Percentiles rank a stretch among this genome's conserved stretches.
phyloP scores from a whole-genome alignment of 495 filamentous ascomycete species.

The Lichenothelia convexa region DNA sequence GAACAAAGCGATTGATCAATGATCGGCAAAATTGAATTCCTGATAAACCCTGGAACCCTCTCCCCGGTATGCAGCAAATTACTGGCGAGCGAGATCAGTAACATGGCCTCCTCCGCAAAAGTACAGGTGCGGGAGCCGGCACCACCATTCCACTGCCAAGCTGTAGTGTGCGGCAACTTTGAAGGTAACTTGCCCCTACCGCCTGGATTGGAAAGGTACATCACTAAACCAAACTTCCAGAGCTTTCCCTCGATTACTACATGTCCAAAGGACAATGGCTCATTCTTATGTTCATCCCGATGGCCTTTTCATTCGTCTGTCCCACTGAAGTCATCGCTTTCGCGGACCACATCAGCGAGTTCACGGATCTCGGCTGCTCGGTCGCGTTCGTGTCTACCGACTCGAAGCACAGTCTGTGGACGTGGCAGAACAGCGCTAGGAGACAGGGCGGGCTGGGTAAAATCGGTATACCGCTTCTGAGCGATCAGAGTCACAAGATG shows the following conservation, averaged over 20 bases:
- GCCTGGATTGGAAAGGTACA: background rate
- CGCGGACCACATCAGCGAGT: constrained; percentile 9
- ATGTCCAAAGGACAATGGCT: constrained; percentile 5
- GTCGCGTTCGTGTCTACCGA: constrained; percentile 20
- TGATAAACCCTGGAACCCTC: background rate
- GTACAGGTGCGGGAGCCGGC: background rate
- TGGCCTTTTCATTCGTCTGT: constrained; percentile 13
- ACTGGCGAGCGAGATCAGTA: background rate
- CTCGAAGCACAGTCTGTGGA: constrained; percentile 10
- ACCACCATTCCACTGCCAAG: background rate
- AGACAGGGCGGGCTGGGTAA: constrained; percentile 9
- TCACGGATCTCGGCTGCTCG: constrained; percentile 5
- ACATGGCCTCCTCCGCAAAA: background rate
- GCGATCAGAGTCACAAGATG: constrained; percentile 11
- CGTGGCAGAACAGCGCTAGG: constrained; percentile 10
- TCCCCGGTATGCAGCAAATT: background rate
- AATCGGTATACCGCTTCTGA: constrained; percentile 9
- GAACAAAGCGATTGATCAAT: no score
- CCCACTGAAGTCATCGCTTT: constrained; percentile 14
- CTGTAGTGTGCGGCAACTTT: background rate
- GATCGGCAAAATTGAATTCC: no score
- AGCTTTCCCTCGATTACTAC: constrained; percentile 7
- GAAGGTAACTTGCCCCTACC: background rate
- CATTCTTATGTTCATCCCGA: constrained; percentile 11
- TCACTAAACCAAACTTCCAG: background rate